Evolutionary conservation across 495 filamentous ascomycete genomes (phyloP), one percentile per base, ranked within the genome.

Genomic region (Rusavskia elegans): DNA sequence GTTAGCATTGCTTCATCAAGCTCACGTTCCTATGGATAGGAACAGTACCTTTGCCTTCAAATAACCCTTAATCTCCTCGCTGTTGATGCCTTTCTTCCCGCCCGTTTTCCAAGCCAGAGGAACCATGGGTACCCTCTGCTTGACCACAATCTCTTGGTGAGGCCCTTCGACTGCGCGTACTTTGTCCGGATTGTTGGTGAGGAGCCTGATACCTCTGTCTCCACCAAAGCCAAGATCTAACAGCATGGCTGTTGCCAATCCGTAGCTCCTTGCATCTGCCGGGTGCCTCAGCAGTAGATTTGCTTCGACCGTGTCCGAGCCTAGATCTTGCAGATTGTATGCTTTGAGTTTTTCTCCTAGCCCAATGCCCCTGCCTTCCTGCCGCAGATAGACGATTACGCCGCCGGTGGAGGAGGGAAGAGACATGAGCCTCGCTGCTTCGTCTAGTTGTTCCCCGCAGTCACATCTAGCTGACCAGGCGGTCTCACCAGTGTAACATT

Each of bases 151-250:
- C 69, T 96, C 89, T 20, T 87, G 72, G 54, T 84, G 84, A 0
- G 87, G 86, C 0, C 92, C 92, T 61, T 98, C 92, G 8, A 98
- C 85, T 2, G 92, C 92, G 23, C 88, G 75, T 30, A 97, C 82
- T 71, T 98, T 98, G 57, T 98, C 92, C 0, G 92, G 92, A 61
- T 98, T 98, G 65, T 98, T 98, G n/a, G 92, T 98, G 54, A 98
- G 69, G 35, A 98, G 65, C 51, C 85, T 71, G 46, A 96, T 81
- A 13, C 92, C 87, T 20, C 71, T 66, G 50, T 82, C 75, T 2
- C 69, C 77, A 10, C 78, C 78, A 37, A 82, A 62, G 0, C 85
- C 88, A 30, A 98, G 71, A 71, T 98, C 92, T 51, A 82, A 68
- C 38, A 98, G 71, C 73, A 98, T 97, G 5, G 89, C 87, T 5